Percentiles rank a stretch among this genome's conserved stretches.
phyloP scores from a whole-genome alignment of 192 early-diverging fungal species.

The Linnemannia exigua region DNA sequence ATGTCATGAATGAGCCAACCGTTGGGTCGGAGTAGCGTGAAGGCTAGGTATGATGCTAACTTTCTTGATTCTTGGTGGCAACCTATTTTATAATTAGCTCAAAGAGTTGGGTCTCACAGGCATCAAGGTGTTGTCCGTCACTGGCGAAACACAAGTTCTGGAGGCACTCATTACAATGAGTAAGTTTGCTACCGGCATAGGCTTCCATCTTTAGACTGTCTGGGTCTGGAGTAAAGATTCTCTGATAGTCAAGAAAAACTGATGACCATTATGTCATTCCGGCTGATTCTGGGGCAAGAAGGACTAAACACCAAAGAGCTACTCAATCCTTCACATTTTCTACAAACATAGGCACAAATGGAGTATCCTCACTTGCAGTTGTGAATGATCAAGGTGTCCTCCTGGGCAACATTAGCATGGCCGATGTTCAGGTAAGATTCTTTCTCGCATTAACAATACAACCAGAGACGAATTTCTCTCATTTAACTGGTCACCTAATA shows the following conservation, averaged over 20 bases:
- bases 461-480: no score
- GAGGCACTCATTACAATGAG: constrained; percentile 52
- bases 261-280: no score
- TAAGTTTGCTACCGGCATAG: neutral
- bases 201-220: no score
- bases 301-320: neutral
- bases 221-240: no score
- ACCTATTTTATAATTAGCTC: constrained; percentile 5
- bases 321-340: neutral
- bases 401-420: constrained; percentile 77
- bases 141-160: constrained; percentile 32
- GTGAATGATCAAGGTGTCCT: constrained; percentile 67
- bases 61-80: neutral
- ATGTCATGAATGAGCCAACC: no score
- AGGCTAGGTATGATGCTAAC: neutral
- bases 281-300: no score
- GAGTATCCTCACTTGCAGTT: constrained; percentile 67
- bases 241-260: no score
- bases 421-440: constrained; percentile 70
- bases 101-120: constrained; percentile 31
- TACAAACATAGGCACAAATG: constrained; percentile 28
- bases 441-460: neutral
- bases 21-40: neutral
- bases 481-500: neutral
- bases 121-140: constrained; percentile 35